A percentile compares a stretch with the other conserved stretches of the same genome.
Evolutionary conservation across 2,329 filamentous ascomycete genomes (phyloP).

Genomic region (Alternaria consortialis): DNA sequence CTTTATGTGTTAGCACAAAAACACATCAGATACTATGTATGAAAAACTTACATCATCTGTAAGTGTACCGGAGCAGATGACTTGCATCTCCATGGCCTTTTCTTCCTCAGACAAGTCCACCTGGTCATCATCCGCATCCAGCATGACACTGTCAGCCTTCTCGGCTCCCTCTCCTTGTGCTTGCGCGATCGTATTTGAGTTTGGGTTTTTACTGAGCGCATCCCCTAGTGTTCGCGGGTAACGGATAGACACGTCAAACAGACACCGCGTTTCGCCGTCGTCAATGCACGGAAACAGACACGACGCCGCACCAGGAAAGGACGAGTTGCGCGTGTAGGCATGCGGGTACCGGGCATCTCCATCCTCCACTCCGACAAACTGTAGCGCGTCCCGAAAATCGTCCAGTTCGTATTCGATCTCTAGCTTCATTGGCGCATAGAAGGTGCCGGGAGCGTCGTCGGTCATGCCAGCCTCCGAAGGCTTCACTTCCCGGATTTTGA

Average conservation of each 20-base stretch:
- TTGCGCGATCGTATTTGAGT: constrained; percentile 20
- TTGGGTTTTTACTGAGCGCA: constrained; percentile 59
- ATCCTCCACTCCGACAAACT: constrained; percentile 87
- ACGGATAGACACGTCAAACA: constrained; percentile 88
- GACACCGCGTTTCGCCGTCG: constrained; percentile 79
- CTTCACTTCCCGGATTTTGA: constrained; percentile 70
- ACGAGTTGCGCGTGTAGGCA: constrained; percentile 84
- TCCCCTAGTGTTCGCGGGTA: constrained; percentile 88
- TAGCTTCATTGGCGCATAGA: constrained; percentile 68
- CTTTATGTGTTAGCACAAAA: constrained; percentile 34
- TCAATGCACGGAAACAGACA: constrained; percentile 95
- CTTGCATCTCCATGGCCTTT: constrained; percentile 84
- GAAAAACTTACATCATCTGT: constrained; percentile 71
- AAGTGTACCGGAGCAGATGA: constrained; percentile 89
- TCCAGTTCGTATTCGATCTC: constrained; percentile 80
- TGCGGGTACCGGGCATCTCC: constrained; percentile 87
- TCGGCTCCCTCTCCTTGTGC: constrained; percentile 30
- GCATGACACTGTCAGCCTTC: constrained; percentile 46
- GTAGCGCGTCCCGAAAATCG: constrained; percentile 82
- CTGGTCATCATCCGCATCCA: constrained; percentile 49
- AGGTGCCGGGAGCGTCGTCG: constrained; percentile 38
- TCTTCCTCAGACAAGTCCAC: constrained; percentile 74
- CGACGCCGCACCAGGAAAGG: constrained; percentile 79
- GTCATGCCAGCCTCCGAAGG: constrained; percentile 55
- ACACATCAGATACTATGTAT: background rate